Evolutionary conservation across 306 rosid species (phyloP).

Genomic region (Malus asiatica): DNA sequence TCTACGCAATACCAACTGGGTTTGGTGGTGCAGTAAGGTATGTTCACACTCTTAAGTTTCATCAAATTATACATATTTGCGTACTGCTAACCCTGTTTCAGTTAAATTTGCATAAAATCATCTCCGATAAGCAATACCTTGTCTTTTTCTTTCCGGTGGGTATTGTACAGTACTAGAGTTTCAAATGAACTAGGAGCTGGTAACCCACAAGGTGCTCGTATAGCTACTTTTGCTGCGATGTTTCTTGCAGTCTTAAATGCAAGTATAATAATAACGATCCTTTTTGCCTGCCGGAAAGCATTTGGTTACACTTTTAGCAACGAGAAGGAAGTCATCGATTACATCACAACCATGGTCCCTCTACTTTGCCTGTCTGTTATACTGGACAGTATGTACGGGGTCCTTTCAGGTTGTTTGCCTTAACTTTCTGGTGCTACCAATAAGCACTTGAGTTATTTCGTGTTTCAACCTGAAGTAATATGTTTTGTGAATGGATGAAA

Average conservation of each 20-base stretch:
- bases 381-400: conserved; percentile 53
- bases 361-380: conserved; percentile 41
- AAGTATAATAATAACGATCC: conserved; percentile 23
- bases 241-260: conserved; percentile 33
- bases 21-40: conserved; percentile 21
- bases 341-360: conserved; percentile 63
- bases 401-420: conserved; percentile 38
- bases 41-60: neutral
- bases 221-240: conserved; percentile 39
- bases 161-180: conserved; percentile 43
- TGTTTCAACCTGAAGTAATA: neutral
- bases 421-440: too few species aligned
- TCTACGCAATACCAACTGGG: conserved; percentile 10
- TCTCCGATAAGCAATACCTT: too few species aligned
- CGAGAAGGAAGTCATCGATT: conserved; percentile 57
- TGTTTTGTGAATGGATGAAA: neutral
- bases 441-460: neutral
- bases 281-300: conserved; percentile 34
- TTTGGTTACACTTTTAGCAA: conserved; percentile 53
- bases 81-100: too few species aligned
- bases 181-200: conserved; percentile 78
- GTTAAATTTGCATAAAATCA: neutral
- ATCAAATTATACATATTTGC: neutral
- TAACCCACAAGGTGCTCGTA: conserved; percentile 43
- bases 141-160: neutral